Conservation (phyloP, 495 filamentous ascomycete genomes). For the Talaromyces wortmannii region DNA sequence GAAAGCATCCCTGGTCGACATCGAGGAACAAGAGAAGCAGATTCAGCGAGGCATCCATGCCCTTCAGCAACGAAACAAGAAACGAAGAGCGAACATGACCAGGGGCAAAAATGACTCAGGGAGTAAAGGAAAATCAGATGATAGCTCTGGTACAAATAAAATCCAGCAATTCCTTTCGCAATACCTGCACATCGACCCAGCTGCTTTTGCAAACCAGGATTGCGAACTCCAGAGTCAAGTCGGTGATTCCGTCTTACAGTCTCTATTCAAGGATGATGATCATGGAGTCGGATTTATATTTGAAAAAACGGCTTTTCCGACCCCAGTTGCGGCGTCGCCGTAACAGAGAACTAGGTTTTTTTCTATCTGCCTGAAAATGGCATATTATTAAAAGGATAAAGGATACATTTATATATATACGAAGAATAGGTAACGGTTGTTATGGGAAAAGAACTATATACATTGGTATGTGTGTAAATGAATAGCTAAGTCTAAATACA, state of each 20-base stretch:
- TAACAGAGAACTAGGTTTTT: too few relatives aligned
- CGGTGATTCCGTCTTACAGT: conserved; percentile 57
- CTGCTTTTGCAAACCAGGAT: conserved; percentile 24
- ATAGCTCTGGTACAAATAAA: conserved; percentile 26
- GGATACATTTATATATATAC: too few relatives aligned
- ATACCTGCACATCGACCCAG: conserved; percentile 61
- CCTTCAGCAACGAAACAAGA: background rate
- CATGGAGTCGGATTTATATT: conserved; percentile 61
- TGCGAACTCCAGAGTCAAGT: conserved; percentile 34
- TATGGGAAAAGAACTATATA: background rate
- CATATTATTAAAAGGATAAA: too few relatives aligned
- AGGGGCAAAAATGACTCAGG: background rate
- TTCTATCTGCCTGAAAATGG: too few relatives aligned
- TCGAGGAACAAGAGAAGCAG: conserved; percentile 51
- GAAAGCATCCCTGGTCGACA: conserved; percentile 54
- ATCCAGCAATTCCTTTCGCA: conserved; percentile 56
- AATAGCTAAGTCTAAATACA: too few relatives aligned
- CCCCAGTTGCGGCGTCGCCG: background rate
- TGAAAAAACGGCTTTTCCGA: conserved; percentile 42
- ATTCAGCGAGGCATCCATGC: conserved; percentile 25
- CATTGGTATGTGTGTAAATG: too few relatives aligned
- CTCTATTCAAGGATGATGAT: conserved; percentile 53
- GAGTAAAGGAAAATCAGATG: conserved; percentile 1
- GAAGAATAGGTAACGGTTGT: background rate
- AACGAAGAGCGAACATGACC: background rate